Evolutionary conservation across 2,329 filamentous ascomycete genomes (phyloP), one percentile per base, ranked within the genome.

Genomic region (Colletotrichum liaoningense): DNA sequence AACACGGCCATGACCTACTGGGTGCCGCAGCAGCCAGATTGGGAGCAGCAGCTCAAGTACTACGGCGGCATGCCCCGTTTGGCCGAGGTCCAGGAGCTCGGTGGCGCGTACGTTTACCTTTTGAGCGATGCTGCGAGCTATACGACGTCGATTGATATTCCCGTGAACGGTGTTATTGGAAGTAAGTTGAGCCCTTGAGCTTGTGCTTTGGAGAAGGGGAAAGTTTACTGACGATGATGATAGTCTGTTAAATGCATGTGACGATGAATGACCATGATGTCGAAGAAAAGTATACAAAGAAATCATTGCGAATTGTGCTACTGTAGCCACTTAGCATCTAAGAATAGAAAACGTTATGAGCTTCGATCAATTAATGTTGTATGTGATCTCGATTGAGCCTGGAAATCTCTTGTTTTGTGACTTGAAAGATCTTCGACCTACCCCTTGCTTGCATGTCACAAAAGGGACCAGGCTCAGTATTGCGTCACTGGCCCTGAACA

Each of bases 41-140:
- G 88, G 88, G 85, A 88, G 70, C 80, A 84, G 75, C 87, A 90
- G 80, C 84, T 90, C 81, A 86, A 88, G 79, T 89, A 90, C 77
- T 90, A 90, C 76, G 87, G 88, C 3, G 88, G 88, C 4, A 89
- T 90, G 82, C 88, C 87, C 4, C 80, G 88, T 33, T 75, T 90
- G 28, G 69, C 69, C 1, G 69, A 72, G 65, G 69, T 72, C 19
- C 64, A 87, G 74, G 88, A 90, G 79, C 79, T 90, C 2, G 87
- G 88, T 2, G 88, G 88, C 16, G 88, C 88, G 1, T 90, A 90
- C 75, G 87, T 90, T 5, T 90, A 90, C 75, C 77, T 90, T 69
- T 77, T 90, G n/a, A 86, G 83, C 69, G 88, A 90, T 69, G 83
- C 84, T 9, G 85, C 86, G n/a, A 84, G 80, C 42, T 87, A 87